Evolutionary conservation across 352 stramenopile species (phyloP).

Genomic region (Phytophthora nicotianae): DNA sequence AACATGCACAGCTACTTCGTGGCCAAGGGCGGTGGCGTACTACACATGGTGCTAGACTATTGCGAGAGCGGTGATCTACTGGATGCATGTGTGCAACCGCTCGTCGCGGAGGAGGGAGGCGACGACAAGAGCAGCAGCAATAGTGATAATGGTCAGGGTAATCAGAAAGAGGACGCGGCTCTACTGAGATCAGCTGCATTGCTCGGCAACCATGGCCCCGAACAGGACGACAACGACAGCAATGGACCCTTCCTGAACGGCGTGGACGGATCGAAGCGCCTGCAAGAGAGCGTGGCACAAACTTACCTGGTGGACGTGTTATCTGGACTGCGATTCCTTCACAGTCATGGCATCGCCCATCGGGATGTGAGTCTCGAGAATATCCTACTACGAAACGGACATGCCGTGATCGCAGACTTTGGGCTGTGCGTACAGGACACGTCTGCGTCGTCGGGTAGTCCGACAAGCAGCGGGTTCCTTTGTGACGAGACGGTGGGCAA

Average conservation of each 20-base stretch:
- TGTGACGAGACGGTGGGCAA: constrained; percentile 87
- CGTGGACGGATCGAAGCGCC: constrained; percentile 31
- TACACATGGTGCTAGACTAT: constrained; percentile 83
- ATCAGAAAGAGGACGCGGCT: constrained; percentile 16
- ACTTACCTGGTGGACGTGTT: constrained; percentile 76
- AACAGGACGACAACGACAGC: constrained; percentile 6
- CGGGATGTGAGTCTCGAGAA: constrained; percentile 98
- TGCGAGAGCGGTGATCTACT: constrained; percentile 78
- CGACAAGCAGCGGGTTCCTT: constrained; percentile 32
- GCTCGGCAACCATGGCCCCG: constrained; percentile 4
- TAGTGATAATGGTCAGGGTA: constrained; percentile 3
- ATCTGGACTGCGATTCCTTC: constrained; percentile 64
- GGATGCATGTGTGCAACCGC: constrained; percentile 51
- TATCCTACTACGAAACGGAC: constrained; percentile 86
- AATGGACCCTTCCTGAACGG: constrained; percentile 24
- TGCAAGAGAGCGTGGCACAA: constrained; percentile 56
- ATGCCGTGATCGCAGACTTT: constrained; percentile 74
- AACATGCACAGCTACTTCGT: constrained; percentile 75
- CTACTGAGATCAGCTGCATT: background rate
- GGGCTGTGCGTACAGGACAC: constrained; percentile 67
- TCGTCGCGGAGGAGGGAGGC: background rate
- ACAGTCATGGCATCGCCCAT: constrained; percentile 83
- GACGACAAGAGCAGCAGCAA: constrained; percentile 12
- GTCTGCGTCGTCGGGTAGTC: constrained; percentile 1
- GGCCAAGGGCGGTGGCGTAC: constrained; percentile 40